Evolutionary conservation across 352 stramenopile genomes (phyloP).

Genomic region (Globisporangium carolinianum): DNA sequence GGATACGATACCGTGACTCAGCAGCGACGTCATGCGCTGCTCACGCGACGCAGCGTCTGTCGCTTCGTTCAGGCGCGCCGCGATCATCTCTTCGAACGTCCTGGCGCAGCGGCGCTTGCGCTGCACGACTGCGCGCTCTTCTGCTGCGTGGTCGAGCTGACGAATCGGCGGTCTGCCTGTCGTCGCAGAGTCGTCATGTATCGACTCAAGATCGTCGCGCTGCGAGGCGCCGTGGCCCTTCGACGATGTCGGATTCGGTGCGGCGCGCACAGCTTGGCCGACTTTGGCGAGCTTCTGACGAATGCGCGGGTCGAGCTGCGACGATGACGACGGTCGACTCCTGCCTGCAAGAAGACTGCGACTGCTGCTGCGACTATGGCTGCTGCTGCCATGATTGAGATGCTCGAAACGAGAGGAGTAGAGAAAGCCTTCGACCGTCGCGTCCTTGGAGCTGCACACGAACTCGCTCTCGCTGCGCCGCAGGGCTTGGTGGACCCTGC

Average conservation of each 20-base stretch:
- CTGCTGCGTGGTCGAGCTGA: constrained; percentile 10
- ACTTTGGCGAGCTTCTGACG: constrained; percentile 13
- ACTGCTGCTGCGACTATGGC: background rate
- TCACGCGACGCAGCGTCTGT: constrained; percentile 5
- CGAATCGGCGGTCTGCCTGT: constrained; percentile 7
- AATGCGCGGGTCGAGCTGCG: constrained; percentile 9
- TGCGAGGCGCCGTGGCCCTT: too few species aligned
- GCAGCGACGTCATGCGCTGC: constrained; percentile 24
- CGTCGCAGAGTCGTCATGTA: background rate
- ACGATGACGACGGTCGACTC: constrained; percentile 15
- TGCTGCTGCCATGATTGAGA: constrained; percentile 13
- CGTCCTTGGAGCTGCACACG: constrained; percentile 38
- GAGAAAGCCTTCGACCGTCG: constrained; percentile 36
- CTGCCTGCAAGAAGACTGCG: background rate
- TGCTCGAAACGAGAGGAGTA: constrained; percentile 51
- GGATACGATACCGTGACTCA: constrained; percentile 63
- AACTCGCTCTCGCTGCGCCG: constrained; percentile 49
- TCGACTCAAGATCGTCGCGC: too few species aligned
- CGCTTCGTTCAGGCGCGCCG: constrained; percentile 21
- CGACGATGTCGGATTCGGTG: background rate
- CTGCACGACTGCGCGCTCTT: constrained; percentile 23
- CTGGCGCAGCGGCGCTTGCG: constrained; percentile 65
- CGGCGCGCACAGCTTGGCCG: background rate
- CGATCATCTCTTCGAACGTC: constrained; percentile 76
- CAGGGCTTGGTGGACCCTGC: constrained; percentile 52